phyloP scores from a whole-genome alignment of 306 rosid genomes.

The Adenanthera pavonina region DNA sequence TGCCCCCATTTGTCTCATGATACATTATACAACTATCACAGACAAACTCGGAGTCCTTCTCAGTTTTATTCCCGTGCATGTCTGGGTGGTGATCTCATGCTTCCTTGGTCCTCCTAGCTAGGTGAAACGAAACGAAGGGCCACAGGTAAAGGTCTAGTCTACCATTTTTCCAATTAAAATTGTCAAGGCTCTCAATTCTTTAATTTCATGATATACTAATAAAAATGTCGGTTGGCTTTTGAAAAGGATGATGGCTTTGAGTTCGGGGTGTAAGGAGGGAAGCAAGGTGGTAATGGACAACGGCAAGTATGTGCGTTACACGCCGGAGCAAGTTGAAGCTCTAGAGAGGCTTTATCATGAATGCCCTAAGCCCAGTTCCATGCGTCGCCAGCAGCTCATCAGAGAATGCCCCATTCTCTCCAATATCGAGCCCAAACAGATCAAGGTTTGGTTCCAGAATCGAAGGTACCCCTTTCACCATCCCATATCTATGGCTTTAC shows the following conservation, averaged over 20 bases:
- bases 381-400: slow-evolving; percentile 96
- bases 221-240: slow-evolving; percentile 17
- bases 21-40: slow-evolving; percentile 35
- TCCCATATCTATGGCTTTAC: neutral
- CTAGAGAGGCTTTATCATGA: slow-evolving; percentile 93
- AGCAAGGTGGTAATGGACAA: slow-evolving; percentile 75
- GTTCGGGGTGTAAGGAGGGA: slow-evolving; percentile 71
- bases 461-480: slow-evolving; percentile 61
- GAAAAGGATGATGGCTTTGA: slow-evolving; percentile 77
- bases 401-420: slow-evolving; percentile 97
- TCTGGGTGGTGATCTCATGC: slow-evolving; percentile 44
- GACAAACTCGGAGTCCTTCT: slow-evolving; percentile 49
- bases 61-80: slow-evolving; percentile 21
- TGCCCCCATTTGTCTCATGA: neutral
- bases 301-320: slow-evolving; percentile 94
- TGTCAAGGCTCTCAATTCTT: neutral
- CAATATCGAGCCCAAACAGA: slow-evolving; percentile 94
- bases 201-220: neutral
- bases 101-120: neutral
- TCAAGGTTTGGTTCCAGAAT: slow-evolving; percentile 99
- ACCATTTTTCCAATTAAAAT: neutral
- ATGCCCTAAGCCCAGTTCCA: slow-evolving; percentile 94
- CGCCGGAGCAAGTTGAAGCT: slow-evolving; percentile 98
- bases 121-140: neutral
- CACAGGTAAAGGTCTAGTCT: neutral